These are phyloP conservation scores for Lipomyces kockii DNA, from an alignment of 805 yeast species.

Conservation along the genomic window DNA sequence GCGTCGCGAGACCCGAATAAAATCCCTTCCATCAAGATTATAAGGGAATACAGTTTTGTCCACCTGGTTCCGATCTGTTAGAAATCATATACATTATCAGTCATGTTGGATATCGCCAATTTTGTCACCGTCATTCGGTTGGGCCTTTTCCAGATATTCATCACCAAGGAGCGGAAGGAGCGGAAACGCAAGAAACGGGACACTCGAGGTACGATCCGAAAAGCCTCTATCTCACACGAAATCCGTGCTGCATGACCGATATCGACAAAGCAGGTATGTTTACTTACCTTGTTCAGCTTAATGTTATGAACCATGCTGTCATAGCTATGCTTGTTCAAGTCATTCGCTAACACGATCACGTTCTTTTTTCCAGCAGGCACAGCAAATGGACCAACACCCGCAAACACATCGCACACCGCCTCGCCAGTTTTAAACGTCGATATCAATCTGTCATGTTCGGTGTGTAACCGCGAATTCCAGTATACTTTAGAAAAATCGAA, in stretches of 20 bases:
- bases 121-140: constrained; percentile 33
- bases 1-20: constrained; percentile 54
- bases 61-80: constrained; percentile 19
- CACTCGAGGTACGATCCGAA: constrained; percentile 22
- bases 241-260: constrained; percentile 15
- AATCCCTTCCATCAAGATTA: constrained; percentile 82
- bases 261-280: background rate
- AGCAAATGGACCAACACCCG: constrained; percentile 98
- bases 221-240: constrained; percentile 18
- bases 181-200: constrained; percentile 32
- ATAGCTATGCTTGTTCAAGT: constrained; percentile 85
- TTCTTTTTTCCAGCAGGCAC: constrained; percentile 90
- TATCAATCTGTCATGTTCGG: constrained; percentile 88
- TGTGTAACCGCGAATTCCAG: constrained; percentile 94
- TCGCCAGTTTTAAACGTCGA: constrained; percentile 62
- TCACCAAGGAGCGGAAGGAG: constrained; percentile 34
- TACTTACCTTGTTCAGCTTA: constrained; percentile 60
- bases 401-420: constrained; percentile 92
- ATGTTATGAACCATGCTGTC: constrained; percentile 72
- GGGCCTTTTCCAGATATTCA: constrained; percentile 30
- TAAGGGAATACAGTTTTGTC: constrained; percentile 59
- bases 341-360: constrained; percentile 85
- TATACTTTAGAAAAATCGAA: constrained; percentile 94
- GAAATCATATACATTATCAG: background rate
- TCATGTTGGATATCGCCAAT: constrained; percentile 30